These are phyloP conservation scores for Brassica cretica DNA, from an alignment of 345 rosid species.

Conservation along the genomic window DNA sequence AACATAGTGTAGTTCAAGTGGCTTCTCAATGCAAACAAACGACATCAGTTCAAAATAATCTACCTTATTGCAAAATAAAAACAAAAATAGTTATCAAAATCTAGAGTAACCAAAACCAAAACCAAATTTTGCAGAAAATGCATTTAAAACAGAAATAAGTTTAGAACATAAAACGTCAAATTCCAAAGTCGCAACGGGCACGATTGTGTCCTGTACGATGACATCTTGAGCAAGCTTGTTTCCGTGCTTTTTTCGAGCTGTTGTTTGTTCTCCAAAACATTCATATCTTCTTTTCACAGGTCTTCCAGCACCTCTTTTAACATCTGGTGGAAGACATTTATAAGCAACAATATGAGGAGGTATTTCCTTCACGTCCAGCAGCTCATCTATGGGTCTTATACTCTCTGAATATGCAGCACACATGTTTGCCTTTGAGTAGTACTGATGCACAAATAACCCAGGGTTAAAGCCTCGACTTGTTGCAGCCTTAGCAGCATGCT, in stretches of 20 bases:
- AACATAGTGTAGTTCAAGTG: too few relatives aligned
- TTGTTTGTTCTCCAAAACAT: neutral
- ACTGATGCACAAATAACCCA: neutral
- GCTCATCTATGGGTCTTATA: neutral
- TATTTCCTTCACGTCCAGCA: neutral
- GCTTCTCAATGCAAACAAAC: too few relatives aligned
- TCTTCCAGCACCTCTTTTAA: neutral
- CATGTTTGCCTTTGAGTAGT: neutral
- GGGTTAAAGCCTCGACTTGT: neutral
- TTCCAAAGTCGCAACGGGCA: neutral
- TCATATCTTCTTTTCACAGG: neutral
- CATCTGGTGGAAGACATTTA: neutral
- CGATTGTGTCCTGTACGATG: neutral
- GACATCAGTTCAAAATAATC: too few relatives aligned
- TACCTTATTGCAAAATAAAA: too few relatives aligned
- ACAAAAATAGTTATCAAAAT: too few relatives aligned
- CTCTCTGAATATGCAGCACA: neutral
- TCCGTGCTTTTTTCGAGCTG: neutral
- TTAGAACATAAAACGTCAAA: neutral
- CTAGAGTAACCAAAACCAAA: neutral
- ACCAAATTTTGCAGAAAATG: neutral
- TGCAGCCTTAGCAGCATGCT: slow-evolving; percentile 4
- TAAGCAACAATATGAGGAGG: neutral
- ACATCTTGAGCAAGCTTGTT: neutral
- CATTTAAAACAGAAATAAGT: neutral